Conservation (phyloP, 768 basidiomycete species). For the Fomitopsis serialis region DNA sequence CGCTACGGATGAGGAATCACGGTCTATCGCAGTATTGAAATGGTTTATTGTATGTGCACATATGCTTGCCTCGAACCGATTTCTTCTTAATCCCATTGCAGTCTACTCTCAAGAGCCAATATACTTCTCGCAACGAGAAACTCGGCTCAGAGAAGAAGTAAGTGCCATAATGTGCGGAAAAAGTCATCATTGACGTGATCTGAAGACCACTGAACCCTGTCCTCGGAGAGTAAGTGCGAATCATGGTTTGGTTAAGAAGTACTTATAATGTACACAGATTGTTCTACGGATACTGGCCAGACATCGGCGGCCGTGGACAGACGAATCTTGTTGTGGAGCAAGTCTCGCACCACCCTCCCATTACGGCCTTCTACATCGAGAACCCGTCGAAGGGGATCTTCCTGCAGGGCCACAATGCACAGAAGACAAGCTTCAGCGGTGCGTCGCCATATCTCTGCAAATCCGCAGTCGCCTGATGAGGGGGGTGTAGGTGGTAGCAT, state of each 20-base stretch:
- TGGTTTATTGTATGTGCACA: constrained; percentile 83
- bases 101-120: constrained; percentile 93
- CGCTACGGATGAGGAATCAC: constrained; percentile 65
- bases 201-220: constrained; percentile 90
- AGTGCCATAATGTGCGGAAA: constrained; percentile 19
- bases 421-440: constrained; percentile 93
- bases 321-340: constrained; percentile 88
- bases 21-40: constrained; percentile 75
- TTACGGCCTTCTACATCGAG: constrained; percentile 83
- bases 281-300: constrained; percentile 90
- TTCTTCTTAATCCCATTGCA: constrained; percentile 23
- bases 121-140: constrained; percentile 90
- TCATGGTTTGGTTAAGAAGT: not conserved
- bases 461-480: not conserved
- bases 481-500: constrained; percentile 57
- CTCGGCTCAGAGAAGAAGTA: constrained; percentile 98
- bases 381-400: constrained; percentile 73
- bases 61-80: not conserved
- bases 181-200: constrained; percentile 9
- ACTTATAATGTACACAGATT: constrained; percentile 36
- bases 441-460: constrained; percentile 12
- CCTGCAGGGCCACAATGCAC: constrained; percentile 85
- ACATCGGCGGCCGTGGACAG: constrained; percentile 61
- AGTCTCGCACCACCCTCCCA: constrained; percentile 92
- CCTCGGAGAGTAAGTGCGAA: constrained; percentile 77